Conservation (phyloP, 2,329 filamentous ascomycete species). For the Dothideomycetes sp. region DNA sequence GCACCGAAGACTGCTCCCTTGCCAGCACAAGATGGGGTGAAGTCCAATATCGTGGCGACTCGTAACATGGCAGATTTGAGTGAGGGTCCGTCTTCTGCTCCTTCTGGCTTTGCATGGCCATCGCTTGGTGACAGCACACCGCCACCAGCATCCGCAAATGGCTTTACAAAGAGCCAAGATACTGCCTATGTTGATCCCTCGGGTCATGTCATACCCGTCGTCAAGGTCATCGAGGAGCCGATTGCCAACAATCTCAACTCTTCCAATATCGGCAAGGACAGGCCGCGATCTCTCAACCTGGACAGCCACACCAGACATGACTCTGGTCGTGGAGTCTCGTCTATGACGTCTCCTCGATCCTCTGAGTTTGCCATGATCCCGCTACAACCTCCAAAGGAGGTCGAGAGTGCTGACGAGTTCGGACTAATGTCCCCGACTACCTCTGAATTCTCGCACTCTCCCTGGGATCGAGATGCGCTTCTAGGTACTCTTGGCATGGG, state of each 20-base stretch:
- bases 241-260: constrained; percentile 2
- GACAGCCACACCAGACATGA: constrained; percentile 7
- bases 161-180: constrained; percentile 40
- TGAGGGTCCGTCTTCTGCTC: constrained; percentile 56
- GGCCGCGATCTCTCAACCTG: constrained; percentile 9
- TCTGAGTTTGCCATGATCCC: constrained; percentile 25
- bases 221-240: constrained; percentile 14
- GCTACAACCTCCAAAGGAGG: constrained; percentile 19
- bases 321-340: constrained; percentile 6
- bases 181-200: constrained; percentile 34
- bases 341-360: constrained; percentile 26
- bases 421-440: constrained; percentile 29
- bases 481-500: constrained; percentile 25
- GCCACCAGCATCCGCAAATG: constrained; percentile 2
- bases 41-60: constrained; percentile 1
- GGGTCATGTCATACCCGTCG: constrained; percentile 21
- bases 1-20: constrained; percentile 49
- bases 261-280: constrained; percentile 4
- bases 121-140: constrained; percentile 9
- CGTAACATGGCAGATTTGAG: constrained; percentile 20
- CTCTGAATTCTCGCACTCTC: constrained; percentile 27
- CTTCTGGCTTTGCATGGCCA: constrained; percentile 51
- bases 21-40: constrained; percentile 24
- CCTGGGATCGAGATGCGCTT: constrained; percentile 22
- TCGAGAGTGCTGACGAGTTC: constrained; percentile 24